Conservation (phyloP, 2,329 filamentous ascomycete genomes). For the Microcyclosporella mali region DNA sequence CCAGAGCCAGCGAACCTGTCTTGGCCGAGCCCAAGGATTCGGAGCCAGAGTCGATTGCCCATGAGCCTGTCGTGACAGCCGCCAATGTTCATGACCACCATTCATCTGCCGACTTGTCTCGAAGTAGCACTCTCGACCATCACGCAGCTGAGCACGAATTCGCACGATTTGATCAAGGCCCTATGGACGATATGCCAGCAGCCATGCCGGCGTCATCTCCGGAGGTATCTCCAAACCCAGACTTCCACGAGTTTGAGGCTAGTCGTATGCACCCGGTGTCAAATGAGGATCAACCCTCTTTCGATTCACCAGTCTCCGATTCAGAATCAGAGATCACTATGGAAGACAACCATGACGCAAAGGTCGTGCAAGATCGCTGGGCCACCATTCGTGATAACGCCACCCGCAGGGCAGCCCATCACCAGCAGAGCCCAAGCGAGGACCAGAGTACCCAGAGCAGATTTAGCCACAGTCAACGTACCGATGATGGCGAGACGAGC, state of each 20-base stretch:
- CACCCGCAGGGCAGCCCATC: constrained; percentile 60
- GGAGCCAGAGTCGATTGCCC: constrained; percentile 8
- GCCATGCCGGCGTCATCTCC: constrained; percentile 55
- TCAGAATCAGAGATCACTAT: constrained; percentile 37
- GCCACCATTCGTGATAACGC: constrained; percentile 94
- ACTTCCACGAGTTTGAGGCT: constrained; percentile 19
- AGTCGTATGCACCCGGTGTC: constrained; percentile 12
- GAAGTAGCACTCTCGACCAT: constrained; percentile 54
- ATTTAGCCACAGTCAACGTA: constrained; percentile 49
- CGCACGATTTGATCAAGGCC: constrained; percentile 78
- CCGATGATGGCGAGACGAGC: constrained; percentile 82
- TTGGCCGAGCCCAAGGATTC: constrained; percentile 20
- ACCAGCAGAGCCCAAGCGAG: constrained; percentile 50
- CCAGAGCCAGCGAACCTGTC: constrained; percentile 3
- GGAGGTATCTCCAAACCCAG: constrained; percentile 14
- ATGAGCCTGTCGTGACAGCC: constrained; percentile 19
- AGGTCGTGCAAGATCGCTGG: constrained; percentile 68
- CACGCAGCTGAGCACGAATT: constrained; percentile 57
- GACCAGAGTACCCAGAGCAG: constrained; percentile 49
- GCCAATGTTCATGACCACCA: constrained; percentile 40
- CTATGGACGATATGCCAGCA: constrained; percentile 76
- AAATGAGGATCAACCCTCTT: constrained; percentile 10
- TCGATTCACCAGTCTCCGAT: constrained; percentile 10
- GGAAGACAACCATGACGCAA: constrained; percentile 31
- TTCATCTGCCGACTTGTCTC: constrained; percentile 50